Conservation (phyloP, 176 grass and related monocot genomes). For the Hyparrhenia diplandra region DNA sequence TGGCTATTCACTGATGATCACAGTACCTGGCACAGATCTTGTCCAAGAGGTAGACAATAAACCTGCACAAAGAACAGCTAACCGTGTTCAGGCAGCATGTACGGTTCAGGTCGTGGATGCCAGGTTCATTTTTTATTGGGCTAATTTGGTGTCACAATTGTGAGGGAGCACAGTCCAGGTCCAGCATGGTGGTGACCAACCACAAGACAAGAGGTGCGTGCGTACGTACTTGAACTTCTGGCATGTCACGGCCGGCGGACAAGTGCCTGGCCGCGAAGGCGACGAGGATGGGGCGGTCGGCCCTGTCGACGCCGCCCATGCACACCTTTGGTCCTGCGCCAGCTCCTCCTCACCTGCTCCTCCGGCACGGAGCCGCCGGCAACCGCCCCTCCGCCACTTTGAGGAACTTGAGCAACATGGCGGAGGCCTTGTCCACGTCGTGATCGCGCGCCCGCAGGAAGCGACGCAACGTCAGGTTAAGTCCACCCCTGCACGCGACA, state of each 20-base stretch:
- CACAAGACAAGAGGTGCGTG: no score
- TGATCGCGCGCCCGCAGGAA: no score
- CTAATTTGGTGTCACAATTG: no score
- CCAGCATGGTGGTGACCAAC: no score
- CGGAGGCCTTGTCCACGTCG: constrained; percentile 51
- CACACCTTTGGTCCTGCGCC: constrained; percentile 43
- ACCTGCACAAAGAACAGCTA: constrained; percentile 18
- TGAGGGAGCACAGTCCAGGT: no score
- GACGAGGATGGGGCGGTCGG: constrained; percentile 48
- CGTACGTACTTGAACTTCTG: constrained; percentile 44
- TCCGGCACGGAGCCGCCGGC: constrained; percentile 68
- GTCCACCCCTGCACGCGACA: no score
- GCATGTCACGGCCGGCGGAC: no score
- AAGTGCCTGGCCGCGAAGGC: constrained; percentile 21
- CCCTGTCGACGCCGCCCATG: constrained; percentile 62
- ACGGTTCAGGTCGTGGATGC: no score
- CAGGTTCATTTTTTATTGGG: no score
- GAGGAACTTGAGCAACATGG: constrained; percentile 62
- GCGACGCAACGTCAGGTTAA: no score
- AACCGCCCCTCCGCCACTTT: constrained; percentile 52
- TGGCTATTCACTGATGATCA: no score
- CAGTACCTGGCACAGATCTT: constrained; percentile 61
- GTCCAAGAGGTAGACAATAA: constrained; percentile 56
- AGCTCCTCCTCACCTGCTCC: constrained; percentile 44
- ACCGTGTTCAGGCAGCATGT: neutral